A percentile compares a stretch with the other conserved stretches of the same genome.
phyloP scores from a whole-genome alignment of 2,329 filamentous ascomycete species.

The Penicillium sp. region DNA sequence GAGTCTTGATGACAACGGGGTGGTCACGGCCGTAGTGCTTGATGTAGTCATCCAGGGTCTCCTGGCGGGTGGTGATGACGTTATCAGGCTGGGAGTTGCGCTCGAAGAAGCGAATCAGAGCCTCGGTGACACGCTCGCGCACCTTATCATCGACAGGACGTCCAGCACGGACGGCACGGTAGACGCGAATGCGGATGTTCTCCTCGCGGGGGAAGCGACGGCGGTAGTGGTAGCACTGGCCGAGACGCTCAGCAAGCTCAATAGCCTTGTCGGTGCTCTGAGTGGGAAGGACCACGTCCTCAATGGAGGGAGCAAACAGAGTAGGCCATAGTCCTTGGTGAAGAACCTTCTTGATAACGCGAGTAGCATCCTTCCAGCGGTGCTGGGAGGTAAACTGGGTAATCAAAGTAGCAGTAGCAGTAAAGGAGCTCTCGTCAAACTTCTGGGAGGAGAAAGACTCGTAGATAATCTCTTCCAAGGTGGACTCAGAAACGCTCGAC shows the following conservation, averaged over 20 bases:
- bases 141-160: slow-evolving; percentile 34
- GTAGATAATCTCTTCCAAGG: slow-evolving; percentile 47
- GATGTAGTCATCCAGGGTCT: slow-evolving; percentile 40
- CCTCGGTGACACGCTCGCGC: slow-evolving; percentile 26
- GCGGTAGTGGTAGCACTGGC: slow-evolving; percentile 47
- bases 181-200: slow-evolving; percentile 37
- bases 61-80: slow-evolving; percentile 40
- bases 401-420: slow-evolving; percentile 43
- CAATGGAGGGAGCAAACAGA: slow-evolving; percentile 46
- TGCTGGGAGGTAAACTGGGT: slow-evolving; percentile 48
- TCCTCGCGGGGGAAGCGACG: slow-evolving; percentile 39
- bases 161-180: slow-evolving; percentile 32
- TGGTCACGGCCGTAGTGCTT: slow-evolving; percentile 37
- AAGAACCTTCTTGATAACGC: slow-evolving; percentile 48
- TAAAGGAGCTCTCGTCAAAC: slow-evolving; percentile 44
- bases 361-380: slow-evolving; percentile 50
- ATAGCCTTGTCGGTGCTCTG: slow-evolving; percentile 49
- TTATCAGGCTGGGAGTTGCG: slow-evolving; percentile 34
- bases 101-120: slow-evolving; percentile 33
- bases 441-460: slow-evolving; percentile 43
- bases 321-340: slow-evolving; percentile 47
- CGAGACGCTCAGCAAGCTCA: slow-evolving; percentile 49
- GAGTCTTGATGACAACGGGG: slow-evolving; percentile 36
- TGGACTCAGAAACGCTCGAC: slow-evolving; percentile 43
- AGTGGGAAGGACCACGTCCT: slow-evolving; percentile 47